phyloP scores from a whole-genome alignment of 1,139 yeast species.

The Debaryomyces subglobosus region DNA sequence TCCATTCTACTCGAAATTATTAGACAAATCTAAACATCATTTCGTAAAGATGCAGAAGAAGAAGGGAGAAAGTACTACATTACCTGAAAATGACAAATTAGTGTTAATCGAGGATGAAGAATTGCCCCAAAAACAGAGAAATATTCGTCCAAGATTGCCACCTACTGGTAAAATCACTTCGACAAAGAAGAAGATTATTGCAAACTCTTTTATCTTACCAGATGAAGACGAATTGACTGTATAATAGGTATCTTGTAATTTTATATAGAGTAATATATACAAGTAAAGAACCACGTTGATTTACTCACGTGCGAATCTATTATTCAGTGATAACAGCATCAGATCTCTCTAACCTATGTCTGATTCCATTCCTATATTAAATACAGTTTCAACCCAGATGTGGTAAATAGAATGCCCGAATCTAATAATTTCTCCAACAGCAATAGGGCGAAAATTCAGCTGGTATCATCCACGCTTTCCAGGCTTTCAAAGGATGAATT shows the following conservation, averaged over 20 bases:
- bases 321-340: neutral
- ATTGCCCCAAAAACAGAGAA: conserved; percentile 76
- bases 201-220: conserved; percentile 51
- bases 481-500: conserved; percentile 47
- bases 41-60: conserved; percentile 56
- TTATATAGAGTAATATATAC: neutral
- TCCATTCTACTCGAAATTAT: conserved; percentile 57
- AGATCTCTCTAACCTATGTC: neutral
- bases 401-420: conserved; percentile 19
- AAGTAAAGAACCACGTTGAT: conserved; percentile 4
- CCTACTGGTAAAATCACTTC: conserved; percentile 88
- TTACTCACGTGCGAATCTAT: conserved; percentile 3
- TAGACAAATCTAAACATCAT: conserved; percentile 54
- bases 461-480: conserved; percentile 20
- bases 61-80: conserved; percentile 51
- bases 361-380: neutral
- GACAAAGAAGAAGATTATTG: conserved; percentile 63
- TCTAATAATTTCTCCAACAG: conserved; percentile 12
- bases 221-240: conserved; percentile 24
- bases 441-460: conserved; percentile 9
- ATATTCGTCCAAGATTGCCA: conserved; percentile 83
- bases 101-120: conserved; percentile 75
- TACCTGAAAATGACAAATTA: conserved; percentile 46
- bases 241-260: conserved; percentile 6
- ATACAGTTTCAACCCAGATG: conserved; percentile 16